These are phyloP conservation scores for Blepharisma stoltei DNA, from an alignment of 73 alveolate species.

Conservation along the genomic window DNA sequence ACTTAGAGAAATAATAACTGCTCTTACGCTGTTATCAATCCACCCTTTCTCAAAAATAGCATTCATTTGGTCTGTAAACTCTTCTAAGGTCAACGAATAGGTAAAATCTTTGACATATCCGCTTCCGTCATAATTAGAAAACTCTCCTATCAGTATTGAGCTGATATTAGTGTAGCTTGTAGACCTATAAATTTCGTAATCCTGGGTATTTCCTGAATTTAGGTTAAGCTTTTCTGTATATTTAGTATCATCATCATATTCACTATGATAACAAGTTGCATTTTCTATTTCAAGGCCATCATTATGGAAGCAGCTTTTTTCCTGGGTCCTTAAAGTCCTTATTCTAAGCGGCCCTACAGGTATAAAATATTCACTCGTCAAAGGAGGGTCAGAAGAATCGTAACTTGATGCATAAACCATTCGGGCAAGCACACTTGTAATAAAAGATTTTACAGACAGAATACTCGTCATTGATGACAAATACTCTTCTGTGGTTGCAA, in stretches of 20 bases:
- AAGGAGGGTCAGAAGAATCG: too few species aligned
- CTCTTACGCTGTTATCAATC: neutral
- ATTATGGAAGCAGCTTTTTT: neutral
- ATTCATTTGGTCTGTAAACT: too few species aligned
- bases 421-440: too few species aligned
- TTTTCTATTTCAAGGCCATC: neutral
- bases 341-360: slow-evolving; percentile 5
- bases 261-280: neutral
- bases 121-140: slow-evolving; percentile 10
- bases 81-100: neutral
- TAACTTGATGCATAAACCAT: too few species aligned
- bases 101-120: neutral
- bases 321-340: neutral
- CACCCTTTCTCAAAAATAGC: neutral
- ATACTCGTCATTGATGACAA: too few species aligned
- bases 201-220: too few species aligned
- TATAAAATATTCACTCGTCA: neutral
- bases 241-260: neutral
- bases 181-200: neutral
- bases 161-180: neutral
- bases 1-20: neutral
- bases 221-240: neutral
- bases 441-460: too few species aligned
- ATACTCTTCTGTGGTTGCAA: too few species aligned
- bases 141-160: slow-evolving; percentile 5